Percentiles rank a stretch among this genome's conserved stretches.
Evolutionary conservation across 192 early-diverging fungal genomes (phyloP).

Genomic region (Funneliformis geosporum): DNA sequence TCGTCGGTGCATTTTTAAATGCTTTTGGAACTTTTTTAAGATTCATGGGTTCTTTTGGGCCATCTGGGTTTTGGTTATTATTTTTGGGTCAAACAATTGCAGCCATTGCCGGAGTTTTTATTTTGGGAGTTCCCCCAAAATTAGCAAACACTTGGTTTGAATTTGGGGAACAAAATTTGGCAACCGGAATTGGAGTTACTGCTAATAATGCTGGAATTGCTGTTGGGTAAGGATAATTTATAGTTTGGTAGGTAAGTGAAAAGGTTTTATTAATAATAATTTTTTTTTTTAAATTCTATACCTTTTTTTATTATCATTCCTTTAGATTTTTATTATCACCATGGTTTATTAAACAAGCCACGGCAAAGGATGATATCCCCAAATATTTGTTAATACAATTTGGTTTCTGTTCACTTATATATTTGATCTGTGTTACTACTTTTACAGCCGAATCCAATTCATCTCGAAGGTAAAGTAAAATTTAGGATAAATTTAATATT

Average conservation of each 20-base stretch:
- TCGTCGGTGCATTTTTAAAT: conserved; percentile 45
- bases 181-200: conserved; percentile 44
- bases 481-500: not conserved
- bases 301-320: not conserved
- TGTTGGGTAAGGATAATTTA: conserved; percentile 28
- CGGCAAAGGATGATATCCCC: conserved; percentile 41
- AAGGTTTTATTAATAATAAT: not conserved
- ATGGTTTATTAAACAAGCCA: conserved; percentile 37
- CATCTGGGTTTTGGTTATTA: conserved; percentile 39
- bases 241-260: not conserved
- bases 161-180: conserved; percentile 46
- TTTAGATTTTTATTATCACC: conserved; percentile 42
- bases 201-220: conserved; percentile 49
- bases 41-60: conserved; percentile 40
- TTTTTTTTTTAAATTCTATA: not conserved
- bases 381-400: conserved; percentile 39
- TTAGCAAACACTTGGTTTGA: conserved; percentile 59
- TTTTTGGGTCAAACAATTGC: conserved; percentile 54
- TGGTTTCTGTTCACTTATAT: conserved; percentile 19
- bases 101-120: conserved; percentile 56
- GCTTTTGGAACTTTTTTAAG: conserved; percentile 35
- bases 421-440: conserved; percentile 8
- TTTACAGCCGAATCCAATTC: conserved; percentile 6
- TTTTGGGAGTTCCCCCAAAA: conserved; percentile 58
- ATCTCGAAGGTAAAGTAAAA: not conserved